Conservation (phyloP, 2,329 filamentous ascomycete species). For the Penicillium sp. region DNA sequence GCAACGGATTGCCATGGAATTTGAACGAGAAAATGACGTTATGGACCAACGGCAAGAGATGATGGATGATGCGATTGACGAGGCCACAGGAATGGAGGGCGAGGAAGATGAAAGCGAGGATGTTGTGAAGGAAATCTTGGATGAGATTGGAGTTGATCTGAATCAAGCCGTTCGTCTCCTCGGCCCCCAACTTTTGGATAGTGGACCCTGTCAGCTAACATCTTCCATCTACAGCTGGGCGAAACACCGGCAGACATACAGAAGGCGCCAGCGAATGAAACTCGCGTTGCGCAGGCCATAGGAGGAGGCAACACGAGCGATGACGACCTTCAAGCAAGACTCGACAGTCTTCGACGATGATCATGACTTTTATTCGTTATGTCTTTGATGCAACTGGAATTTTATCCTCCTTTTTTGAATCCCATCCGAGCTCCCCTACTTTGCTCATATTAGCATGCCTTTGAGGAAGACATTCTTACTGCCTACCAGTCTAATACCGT, state of each 20-base stretch:
- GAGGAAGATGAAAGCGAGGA: constrained; percentile 96
- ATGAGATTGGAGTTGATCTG: constrained; percentile 93
- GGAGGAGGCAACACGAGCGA: constrained; percentile 60
- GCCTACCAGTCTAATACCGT: neutral
- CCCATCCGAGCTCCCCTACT: neutral
- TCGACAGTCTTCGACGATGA: constrained; percentile 74
- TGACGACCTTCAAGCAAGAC: constrained; percentile 86
- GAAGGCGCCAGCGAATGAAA: constrained; percentile 66
- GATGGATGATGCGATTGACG: constrained; percentile 99
- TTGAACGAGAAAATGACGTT: constrained; percentile 96
- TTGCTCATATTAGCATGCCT: constrained; percentile 5
- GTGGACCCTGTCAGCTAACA: constrained; percentile 19
- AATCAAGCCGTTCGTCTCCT: constrained; percentile 70
- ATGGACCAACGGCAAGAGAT: constrained; percentile 99
- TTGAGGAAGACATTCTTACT: constrained; percentile 1
- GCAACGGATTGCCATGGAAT: constrained; percentile 97
- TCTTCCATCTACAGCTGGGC: constrained; percentile 62
- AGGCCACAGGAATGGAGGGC: constrained; percentile 77
- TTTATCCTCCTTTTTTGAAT: neutral
- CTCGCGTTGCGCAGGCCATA: constrained; percentile 79
- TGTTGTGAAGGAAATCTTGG: constrained; percentile 91
- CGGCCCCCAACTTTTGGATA: neutral
- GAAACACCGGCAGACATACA: constrained; percentile 85
- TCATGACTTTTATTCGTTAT: constrained; percentile 10
- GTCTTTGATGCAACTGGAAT: neutral